Base-by-base conservation (phyloP, 1,284 basidiomycete genomes). In the Fomitiporia mediterranea region DNA sequence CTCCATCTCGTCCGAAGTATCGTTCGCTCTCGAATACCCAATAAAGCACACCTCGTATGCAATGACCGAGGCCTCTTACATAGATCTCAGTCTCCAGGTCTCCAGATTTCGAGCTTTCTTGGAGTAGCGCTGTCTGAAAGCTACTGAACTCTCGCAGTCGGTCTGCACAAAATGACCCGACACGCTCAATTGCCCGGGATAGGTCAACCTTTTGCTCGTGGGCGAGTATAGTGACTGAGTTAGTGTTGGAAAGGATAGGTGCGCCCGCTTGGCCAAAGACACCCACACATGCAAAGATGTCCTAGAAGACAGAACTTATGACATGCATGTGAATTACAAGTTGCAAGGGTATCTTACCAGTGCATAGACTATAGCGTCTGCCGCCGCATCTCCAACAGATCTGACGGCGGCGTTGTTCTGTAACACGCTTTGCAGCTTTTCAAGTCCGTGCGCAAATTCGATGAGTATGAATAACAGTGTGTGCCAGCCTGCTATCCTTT, bases 1-100 rank as follows among this genome's bases (percentile, higher is more conserved):
- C 23, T 3, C 34, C 55, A 32, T 51, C 30, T 17, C 38, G 13
- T 4, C 55, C 56, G 25, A 53, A 58, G 27, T 53, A 58, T 11
- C 52, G 38, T 28, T 50, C 51, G 38, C 44, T 49, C 38, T 58
- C 56, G 34, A 48, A 58, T 8, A 28, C 30, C 56, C 56, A 58
- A 15, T 53, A 25, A 21, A 58, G 21, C 21, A 53, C 30, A n/a
- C 56, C 56, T 6, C 39, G 44, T 6, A 58, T 37, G 30, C 52
- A 54, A 25, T 54, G 44, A 11, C 43, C 56, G 15, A 53, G 46
- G 2, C 34, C 56, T 4, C 38, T 21, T 1, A 46, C 56, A 43
- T 54, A 58, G 19, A 37, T 47, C 28, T 47, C 51, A n/a, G 32
- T 25, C 34, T 53, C 15, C 51, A 11, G 30, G 9, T 15, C 19